phyloP scores from a whole-genome alignment of 805 yeast genomes.

The Saturnispora dispora region DNA sequence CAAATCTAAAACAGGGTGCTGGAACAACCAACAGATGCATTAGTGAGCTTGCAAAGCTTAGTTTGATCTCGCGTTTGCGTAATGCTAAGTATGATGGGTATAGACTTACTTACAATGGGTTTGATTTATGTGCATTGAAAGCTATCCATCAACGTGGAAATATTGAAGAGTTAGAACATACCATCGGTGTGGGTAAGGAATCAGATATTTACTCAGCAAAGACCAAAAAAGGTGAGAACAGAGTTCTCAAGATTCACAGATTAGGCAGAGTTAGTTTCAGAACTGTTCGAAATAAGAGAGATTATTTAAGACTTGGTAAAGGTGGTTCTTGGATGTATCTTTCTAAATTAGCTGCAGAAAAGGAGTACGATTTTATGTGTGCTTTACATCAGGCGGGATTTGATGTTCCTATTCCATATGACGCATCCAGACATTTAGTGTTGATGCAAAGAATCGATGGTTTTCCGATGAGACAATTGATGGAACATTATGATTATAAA shows the following conservation, averaged over 20 bases:
- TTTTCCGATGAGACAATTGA: constrained; percentile 78
- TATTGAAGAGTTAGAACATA: constrained; percentile 70
- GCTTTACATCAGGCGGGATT: constrained; percentile 68
- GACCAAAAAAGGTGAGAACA: constrained; percentile 50
- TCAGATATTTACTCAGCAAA: constrained; percentile 86
- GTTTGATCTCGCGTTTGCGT: constrained; percentile 64
- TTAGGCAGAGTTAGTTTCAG: constrained; percentile 90
- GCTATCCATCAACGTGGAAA: constrained; percentile 69
- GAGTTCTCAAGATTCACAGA: constrained; percentile 83
- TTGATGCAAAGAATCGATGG: constrained; percentile 89
- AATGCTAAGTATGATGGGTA: constrained; percentile 96
- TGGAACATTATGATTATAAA: constrained; percentile 59
- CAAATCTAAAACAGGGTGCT: constrained; percentile 58
- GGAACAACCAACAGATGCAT: constrained; percentile 74
- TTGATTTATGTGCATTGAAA: constrained; percentile 85
- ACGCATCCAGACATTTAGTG: constrained; percentile 83
- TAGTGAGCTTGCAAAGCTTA: constrained; percentile 79
- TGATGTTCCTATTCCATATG: constrained; percentile 81
- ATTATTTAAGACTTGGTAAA: constrained; percentile 67
- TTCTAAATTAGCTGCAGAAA: constrained; percentile 82
- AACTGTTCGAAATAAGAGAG: constrained; percentile 89
- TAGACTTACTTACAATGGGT: constrained; percentile 79
- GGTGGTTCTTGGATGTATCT: constrained; percentile 89
- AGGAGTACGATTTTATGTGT: constrained; percentile 84
- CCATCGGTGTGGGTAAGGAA: constrained; percentile 95